A percentile compares a stretch with the other conserved stretches of the same genome.
phyloP scores from a whole-genome alignment of 73 alveolate species.

The Durusdinium trenchii region DNA sequence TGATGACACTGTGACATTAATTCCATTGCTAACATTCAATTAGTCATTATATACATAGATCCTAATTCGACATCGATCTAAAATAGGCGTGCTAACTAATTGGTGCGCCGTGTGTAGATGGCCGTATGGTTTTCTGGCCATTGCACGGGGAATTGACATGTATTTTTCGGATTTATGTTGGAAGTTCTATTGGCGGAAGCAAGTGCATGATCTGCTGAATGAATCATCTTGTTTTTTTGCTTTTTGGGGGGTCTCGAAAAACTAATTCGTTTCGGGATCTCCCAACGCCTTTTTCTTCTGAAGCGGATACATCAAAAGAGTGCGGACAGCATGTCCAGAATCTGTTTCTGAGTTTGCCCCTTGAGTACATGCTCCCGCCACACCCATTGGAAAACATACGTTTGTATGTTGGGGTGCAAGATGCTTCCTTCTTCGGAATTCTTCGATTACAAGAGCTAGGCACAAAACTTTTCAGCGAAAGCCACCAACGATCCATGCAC shows the following conservation, averaged over 20 bases:
- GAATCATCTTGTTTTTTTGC: not conserved
- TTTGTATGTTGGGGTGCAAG: not conserved
- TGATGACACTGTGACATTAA: no score
- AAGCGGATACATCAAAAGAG: not conserved
- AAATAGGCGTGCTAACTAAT: no score
- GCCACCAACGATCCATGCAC: conserved; percentile 21
- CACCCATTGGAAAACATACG: not conserved
- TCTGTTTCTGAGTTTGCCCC: not conserved
- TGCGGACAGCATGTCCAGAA: not conserved
- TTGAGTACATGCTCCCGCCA: not conserved
- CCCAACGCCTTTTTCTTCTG: no score
- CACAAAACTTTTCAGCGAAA: not conserved
- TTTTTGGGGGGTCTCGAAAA: not conserved
- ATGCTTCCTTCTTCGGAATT: not conserved
- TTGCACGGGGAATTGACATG: not conserved
- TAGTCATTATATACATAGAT: no score
- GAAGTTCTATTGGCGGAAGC: not conserved
- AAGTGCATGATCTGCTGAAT: not conserved
- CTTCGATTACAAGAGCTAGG: not conserved
- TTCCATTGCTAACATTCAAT: no score
- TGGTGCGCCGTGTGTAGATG: not conserved
- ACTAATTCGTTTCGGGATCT: no score
- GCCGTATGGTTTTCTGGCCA: not conserved
- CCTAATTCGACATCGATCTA: no score
- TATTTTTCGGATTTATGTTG: not conserved